Evolutionary conservation across 352 stramenopile genomes (phyloP), one percentile per base, ranked within the genome.

Genomic region (Phytophthora pisi): DNA sequence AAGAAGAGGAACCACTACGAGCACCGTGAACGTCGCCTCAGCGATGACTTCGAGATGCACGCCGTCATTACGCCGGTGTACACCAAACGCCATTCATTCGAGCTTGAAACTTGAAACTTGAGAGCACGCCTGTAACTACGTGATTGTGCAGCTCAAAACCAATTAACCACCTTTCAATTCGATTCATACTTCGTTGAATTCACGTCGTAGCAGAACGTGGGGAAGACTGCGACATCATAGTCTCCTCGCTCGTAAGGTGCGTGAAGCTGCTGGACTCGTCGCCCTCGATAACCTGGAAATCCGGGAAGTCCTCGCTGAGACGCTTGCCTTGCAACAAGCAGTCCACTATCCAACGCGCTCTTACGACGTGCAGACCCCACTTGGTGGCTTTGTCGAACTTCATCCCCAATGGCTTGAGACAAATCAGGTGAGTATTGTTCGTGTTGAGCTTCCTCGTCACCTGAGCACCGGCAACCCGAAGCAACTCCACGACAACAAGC

Each of bases 401-500:
- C 65, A 85, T 89, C 2, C 82, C 79, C 30, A 88, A 62, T 2
- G 77, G 58, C 28, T 74, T 75, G 0, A 74, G 58, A 38, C 86
- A 93, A 42, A 93, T 68, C 20, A 93, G 51, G 45, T 93, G 86
- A 26, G 83, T 91, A 51, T 91, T 92, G 43, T 68, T 75, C 20
- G 77, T 74, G 30, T 57, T 86, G 5, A 93, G 51, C 46, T 82
- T 86, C 28, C 24, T 69, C 16, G 81, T 88, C 7, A 89, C 75
- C 0, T 66, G 60, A 20, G 86, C 86, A 5, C 86, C 86, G 5
- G 82, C 82, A 42, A 92, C 61, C 3, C 72, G 71, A 16, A 92
- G 55, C 15, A 93, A 52, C 57, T 89, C 73, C 49, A 75, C 61
- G 16, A 92, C 67, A 38, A 93, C 86, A n/a, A 87, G 55, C 4